Evolutionary conservation across 2,329 filamentous ascomycete genomes (phyloP), one percentile per base, ranked within the genome.

Genomic region (Xylariales sp.): DNA sequence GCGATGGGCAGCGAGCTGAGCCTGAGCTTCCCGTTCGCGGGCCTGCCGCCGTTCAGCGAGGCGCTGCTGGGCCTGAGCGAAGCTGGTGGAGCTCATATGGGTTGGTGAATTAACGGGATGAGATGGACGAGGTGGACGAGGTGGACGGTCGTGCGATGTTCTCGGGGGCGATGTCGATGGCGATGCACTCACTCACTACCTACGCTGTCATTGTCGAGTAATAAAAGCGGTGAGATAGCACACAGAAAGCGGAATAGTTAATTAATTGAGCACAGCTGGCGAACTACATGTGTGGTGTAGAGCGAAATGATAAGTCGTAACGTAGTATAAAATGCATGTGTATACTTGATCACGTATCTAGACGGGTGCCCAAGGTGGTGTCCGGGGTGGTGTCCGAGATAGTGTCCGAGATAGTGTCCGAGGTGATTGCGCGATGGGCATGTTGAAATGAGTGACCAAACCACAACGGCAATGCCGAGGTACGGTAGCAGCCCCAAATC

Each of bases 51-150:
- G 92, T 74, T 92, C 91, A 72, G 91, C 87, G 68, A 97, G 90
- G 79, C 94, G 93, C 82, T 92, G 87, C 83, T 97, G 94, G 72
- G 95, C 95, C 79, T 93, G 91, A 80, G 92, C 91, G 82, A 97
- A 97, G 81, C 92, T 92, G 69, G 82, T 81, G 69, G 84, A 82
- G 75, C 81, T 85, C 84, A 86, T 86, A 30, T 49, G 69, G 57
- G 23, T 32, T 16, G 62, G 45, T 58, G 34, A 39, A 3, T 7
- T 4, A 32, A 41, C 6, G 23, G 18, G 58, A 53, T 41, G 56
- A 45, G 8, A 41, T 16, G 14, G 43, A 41, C 28, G 53, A 16
- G n/a, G 28, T 16, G 14, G 43, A 41, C 28, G 53, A 16, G n/a
- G 28, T 61, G 48, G 49, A 32, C 3, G 45, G 23, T 62, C 28